Evolutionary conservation across 441 rosid genomes (phyloP), one percentile per base, ranked within the genome.

Genomic region (Flueggea neowawraea): DNA sequence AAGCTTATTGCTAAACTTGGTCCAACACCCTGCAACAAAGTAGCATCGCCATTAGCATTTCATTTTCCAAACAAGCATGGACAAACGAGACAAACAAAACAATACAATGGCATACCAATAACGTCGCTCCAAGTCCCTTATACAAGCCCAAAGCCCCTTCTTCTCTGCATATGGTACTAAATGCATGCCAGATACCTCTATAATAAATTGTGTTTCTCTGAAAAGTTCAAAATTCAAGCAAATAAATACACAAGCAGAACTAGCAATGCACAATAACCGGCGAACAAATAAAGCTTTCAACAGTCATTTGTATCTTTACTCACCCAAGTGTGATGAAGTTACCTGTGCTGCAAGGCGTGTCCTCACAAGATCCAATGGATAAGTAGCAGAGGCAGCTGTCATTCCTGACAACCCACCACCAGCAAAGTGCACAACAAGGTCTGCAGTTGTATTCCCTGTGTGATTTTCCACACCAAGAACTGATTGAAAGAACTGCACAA

Each of bases 291-390:
- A 58, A 59, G 31, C 44, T 28, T 54, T 39, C 64, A 65, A 48
- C 51, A 41, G 5, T 0, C 16, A 1, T n/a, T 31, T 16, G 28
- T 13, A 31, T 57, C 61, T 54, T 61, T 32, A 63, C 59, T 65
- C 67, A 68, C 59, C 70, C 58, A 33, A 36, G 61, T 45, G 16
- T 52, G 54, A 41, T 62, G 55, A 60, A 64, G 64, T 74, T 82
- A 91, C 99, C 97, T 94, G 99, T 10, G 95, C 95, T 63, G 97
- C 87, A 56, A 95, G 94, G 48, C 99, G 93, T 2, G 98, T 90
- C 82, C 99, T 84, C 57, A 92, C 91, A 65, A 95, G 99, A 85
- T 95, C 99, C 61, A 95, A 72, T 4, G 99, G 99, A 74, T 95
- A 95, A 3, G 90, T 87, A 48, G 82, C 91, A 39, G 95, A 78